Percentiles rank a stretch among this genome's conserved stretches.
These are phyloP conservation scores for Erysimum cheiri DNA, from an alignment of 441 rosid genomes.

Conservation along the genomic window DNA sequence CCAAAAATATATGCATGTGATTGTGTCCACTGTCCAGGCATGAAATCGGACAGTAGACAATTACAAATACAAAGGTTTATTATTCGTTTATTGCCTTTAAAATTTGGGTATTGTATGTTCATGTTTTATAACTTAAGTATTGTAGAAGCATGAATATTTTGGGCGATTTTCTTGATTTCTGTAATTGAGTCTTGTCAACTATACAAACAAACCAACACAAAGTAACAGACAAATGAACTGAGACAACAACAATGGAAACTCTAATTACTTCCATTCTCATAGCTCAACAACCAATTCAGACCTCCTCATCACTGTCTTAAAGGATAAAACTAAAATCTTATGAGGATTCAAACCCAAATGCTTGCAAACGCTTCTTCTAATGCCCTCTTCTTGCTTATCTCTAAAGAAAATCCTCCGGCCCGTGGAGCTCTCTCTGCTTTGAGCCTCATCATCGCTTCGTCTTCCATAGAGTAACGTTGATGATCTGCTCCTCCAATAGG, in stretches of 20 bases:
- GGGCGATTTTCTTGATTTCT: not conserved
- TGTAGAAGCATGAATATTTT: no score
- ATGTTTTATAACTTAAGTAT: no score
- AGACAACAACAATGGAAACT: slow-evolving; percentile 18
- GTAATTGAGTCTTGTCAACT: slow-evolving; percentile 16
- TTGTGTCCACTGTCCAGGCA: no score
- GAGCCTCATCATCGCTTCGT: slow-evolving; percentile 73
- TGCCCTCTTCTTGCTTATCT: slow-evolving; percentile 80
- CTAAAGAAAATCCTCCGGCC: slow-evolving; percentile 89
- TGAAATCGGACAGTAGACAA: no score
- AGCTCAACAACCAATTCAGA: slow-evolving; percentile 10
- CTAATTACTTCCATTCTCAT: slow-evolving; percentile 9
- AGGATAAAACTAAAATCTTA: not conserved
- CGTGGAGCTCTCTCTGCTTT: slow-evolving; percentile 75
- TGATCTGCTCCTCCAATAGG: slow-evolving; percentile 62
- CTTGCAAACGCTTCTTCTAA: slow-evolving; percentile 84
- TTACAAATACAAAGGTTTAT: no score
- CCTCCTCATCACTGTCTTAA: not conserved
- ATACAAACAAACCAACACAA: slow-evolving; percentile 22
- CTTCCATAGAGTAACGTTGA: slow-evolving; percentile 62
- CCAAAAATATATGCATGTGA: no score
- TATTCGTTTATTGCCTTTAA: no score
- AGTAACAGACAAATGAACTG: not conserved
- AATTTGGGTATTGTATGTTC: no score
- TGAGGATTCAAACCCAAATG: slow-evolving; percentile 70